Conservation (phyloP, 176 grass and related monocot genomes). For the Carex kokanica region DNA sequence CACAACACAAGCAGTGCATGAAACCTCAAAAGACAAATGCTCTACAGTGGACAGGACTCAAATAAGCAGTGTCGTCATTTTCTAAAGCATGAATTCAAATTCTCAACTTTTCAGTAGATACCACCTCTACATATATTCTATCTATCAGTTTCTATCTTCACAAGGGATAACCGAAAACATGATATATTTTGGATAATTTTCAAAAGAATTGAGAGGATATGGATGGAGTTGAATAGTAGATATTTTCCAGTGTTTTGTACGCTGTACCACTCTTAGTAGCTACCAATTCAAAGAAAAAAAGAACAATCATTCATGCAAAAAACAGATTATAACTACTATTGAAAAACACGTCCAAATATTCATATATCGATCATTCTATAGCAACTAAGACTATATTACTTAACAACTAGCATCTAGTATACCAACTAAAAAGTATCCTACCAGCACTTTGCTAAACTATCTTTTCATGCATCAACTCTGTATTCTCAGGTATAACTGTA, state of each 20-base stretch:
- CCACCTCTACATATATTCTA: not conserved
- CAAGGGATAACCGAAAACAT: not conserved
- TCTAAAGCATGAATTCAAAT: not conserved
- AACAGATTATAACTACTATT: not conserved
- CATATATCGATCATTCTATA: not conserved
- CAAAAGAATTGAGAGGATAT: not conserved
- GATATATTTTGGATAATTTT: not conserved
- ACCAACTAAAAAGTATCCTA: slow-evolving; percentile 11
- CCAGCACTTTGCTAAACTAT: not conserved
- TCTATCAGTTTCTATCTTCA: not conserved
- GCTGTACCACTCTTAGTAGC: not conserved
- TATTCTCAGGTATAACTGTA: slow-evolving; percentile 20
- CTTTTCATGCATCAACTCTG: not conserved
- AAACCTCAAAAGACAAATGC: not conserved
- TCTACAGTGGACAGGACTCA: not conserved
- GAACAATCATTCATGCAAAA: not conserved
- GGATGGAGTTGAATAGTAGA: not conserved
- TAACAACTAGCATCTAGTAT: not conserved
- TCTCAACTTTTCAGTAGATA: not conserved
- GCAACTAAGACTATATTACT: not conserved
- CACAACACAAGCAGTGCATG: not conserved
- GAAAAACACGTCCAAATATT: not conserved
- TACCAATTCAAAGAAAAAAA: not conserved
- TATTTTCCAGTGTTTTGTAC: not conserved
- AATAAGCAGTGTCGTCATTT: not conserved